These are phyloP conservation scores for Fusarium redolens DNA, from an alignment of 2,329 filamentous ascomycete genomes.

Conservation along the genomic window DNA sequence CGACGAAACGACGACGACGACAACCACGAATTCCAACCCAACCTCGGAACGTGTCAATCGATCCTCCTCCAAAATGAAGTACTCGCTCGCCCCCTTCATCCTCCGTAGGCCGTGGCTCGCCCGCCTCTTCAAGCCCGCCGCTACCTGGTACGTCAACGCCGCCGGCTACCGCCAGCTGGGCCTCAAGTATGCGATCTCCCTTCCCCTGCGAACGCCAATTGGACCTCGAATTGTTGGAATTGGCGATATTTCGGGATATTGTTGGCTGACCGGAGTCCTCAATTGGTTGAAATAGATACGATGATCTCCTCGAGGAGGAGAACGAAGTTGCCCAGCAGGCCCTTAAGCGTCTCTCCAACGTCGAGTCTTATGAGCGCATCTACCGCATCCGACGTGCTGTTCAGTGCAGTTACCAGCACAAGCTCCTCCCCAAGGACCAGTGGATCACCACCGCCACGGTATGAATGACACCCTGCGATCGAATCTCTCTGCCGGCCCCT, in stretches of 20 bases:
- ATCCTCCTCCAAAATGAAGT: constrained; percentile 68
- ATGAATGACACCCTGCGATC: constrained; percentile 32
- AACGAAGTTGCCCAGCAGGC: constrained; percentile 86
- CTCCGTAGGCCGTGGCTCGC: constrained; percentile 87
- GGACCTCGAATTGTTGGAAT: constrained; percentile 7
- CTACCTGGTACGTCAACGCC: constrained; percentile 89
- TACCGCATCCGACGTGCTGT: constrained; percentile 96
- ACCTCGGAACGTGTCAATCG: constrained; percentile 44
- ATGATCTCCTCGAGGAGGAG: constrained; percentile 96
- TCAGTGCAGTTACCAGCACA: constrained; percentile 76
- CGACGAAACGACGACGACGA: constrained; percentile 43
- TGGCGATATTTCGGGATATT: neutral
- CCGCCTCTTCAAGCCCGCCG: constrained; percentile 79
- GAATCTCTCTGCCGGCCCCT: constrained; percentile 8
- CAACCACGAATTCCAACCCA: constrained; percentile 31
- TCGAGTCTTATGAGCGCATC: constrained; percentile 95
- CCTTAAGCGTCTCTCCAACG: constrained; percentile 87
- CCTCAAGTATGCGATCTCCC: constrained; percentile 73
- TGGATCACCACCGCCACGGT: constrained; percentile 70
- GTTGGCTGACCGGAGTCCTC: constrained; percentile 40
- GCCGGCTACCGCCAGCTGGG: constrained; percentile 94
- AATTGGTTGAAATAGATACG: constrained; percentile 70
- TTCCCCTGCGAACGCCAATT: constrained; percentile 34
- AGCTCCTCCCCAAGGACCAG: constrained; percentile 71
- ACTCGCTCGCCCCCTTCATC: constrained; percentile 79